Evolutionary conservation across 345 rosid genomes (phyloP).

Genomic region (Crucihimalaya himalaica): DNA sequence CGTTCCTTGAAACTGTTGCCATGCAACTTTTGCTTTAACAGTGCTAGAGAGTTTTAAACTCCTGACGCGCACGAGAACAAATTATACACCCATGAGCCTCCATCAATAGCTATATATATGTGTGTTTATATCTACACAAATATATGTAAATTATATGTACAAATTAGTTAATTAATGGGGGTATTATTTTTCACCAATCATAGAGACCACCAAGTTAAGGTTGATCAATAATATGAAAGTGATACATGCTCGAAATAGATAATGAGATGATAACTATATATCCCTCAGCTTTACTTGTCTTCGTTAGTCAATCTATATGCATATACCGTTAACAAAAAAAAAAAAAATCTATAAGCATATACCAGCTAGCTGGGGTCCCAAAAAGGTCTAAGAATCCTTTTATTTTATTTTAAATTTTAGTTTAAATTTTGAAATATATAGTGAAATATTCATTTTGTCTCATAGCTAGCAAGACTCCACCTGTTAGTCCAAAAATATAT

Average conservation of each 20-base stretch:
- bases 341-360: neutral
- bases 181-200: neutral
- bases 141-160: neutral
- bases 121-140: neutral
- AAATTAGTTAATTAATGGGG: neutral
- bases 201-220: neutral
- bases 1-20: constrained; percentile 54
- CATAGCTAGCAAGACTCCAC: neutral
- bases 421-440: neutral
- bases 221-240: neutral
- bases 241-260: neutral
- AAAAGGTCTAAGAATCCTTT: neutral
- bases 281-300: neutral
- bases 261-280: neutral
- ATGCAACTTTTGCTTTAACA: constrained; percentile 55
- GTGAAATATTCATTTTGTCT: constrained; percentile 49
- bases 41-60: neutral
- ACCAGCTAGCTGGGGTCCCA: neutral
- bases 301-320: neutral
- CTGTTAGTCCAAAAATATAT: neutral
- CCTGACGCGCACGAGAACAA: constrained; percentile 53
- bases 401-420: neutral
- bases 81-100: constrained; percentile 16
- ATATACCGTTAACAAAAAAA: neutral
- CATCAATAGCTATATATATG: neutral